Evolutionary conservation across 768 basidiomycete genomes (phyloP), one percentile per base, ranked within the genome.

Genomic region (Serpula lacrymans): DNA sequence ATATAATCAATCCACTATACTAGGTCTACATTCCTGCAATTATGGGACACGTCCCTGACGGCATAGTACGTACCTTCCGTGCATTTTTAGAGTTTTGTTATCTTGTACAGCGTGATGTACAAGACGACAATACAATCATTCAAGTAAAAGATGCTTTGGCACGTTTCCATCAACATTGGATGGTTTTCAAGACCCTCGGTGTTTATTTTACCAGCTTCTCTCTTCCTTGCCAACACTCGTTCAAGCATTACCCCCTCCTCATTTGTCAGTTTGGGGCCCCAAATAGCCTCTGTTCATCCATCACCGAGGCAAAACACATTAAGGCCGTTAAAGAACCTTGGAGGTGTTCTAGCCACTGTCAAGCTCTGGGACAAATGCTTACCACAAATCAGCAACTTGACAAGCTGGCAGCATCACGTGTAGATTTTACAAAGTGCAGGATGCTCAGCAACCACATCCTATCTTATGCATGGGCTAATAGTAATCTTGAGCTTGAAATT

Each of bases 171-270:
- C 9, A 35, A 36, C 12, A 10, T n/a, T n/a, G 39, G 13, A 7
- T 7, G 33, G 20, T 40, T 11, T 40, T 40, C 32, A 40, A 37
- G 11, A 30, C 34, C 8, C 7, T 30, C 7, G 39, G 39, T 17
- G 39, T 40, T 30, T 12, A 30, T 11, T 10, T 17, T 6, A 20
- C n/a, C 14, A 21, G 46, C 37, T 29, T 54, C 46, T 32, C 50
- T 30, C 48, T 60, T 21, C 57, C 55, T 4, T 43, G 47, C 6
- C 57, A 60, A 43, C 57, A 60, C 37, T 42, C 52, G 4, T 24
- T 55, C 18, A n/a, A 14, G 10, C 52, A 55, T 29, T 53, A 52
- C 33, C 23, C 17, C 11, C 7, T 13, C 3, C 39, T 41, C 5
- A 55, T 52, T 26, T 28, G 36, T 12, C 12, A 34, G 10, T 53